Evolutionary conservation across 208 protist species (phyloP).

Genomic region (Crithidia sp.): DNA sequence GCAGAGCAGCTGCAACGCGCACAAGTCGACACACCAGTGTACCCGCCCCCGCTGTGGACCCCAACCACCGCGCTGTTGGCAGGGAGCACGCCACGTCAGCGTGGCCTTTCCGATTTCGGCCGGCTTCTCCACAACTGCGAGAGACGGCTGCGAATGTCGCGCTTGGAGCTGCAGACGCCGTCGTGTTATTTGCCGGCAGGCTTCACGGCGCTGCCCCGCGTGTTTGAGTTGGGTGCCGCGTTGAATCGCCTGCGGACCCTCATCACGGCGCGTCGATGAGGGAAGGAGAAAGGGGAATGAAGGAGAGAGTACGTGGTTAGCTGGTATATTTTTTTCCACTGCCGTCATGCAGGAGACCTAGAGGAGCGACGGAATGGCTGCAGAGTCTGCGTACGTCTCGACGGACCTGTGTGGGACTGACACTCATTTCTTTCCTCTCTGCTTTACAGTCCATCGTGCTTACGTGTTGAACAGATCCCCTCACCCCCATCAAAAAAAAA

Average conservation of each 20-base stretch:
- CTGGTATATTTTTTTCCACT: too few species aligned
- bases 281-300: background rate
- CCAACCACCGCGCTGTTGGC: background rate
- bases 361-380: too few species aligned
- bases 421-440: too few species aligned
- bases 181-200: slow-evolving; percentile 69
- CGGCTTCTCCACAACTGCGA: slow-evolving; percentile 46
- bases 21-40: slow-evolving; percentile 6
- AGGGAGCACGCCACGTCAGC: background rate
- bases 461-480: too few species aligned
- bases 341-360: too few species aligned
- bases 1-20: slow-evolving; percentile 17
- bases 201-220: slow-evolving; percentile 73
- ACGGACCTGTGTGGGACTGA: too few species aligned
- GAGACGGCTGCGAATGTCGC: slow-evolving; percentile 28
- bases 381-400: too few species aligned
- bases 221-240: slow-evolving; percentile 89
- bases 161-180: slow-evolving; percentile 72
- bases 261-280: slow-evolving; percentile 34
- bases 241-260: slow-evolving; percentile 87
- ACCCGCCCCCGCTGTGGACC: slow-evolving; percentile 18
- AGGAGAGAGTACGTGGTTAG: background rate
- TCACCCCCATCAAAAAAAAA: too few species aligned
- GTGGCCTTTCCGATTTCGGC: slow-evolving; percentile 17
- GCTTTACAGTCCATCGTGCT: too few species aligned